Conservation (phyloP, 441 rosid species). For the Viola pubescens region DNA sequence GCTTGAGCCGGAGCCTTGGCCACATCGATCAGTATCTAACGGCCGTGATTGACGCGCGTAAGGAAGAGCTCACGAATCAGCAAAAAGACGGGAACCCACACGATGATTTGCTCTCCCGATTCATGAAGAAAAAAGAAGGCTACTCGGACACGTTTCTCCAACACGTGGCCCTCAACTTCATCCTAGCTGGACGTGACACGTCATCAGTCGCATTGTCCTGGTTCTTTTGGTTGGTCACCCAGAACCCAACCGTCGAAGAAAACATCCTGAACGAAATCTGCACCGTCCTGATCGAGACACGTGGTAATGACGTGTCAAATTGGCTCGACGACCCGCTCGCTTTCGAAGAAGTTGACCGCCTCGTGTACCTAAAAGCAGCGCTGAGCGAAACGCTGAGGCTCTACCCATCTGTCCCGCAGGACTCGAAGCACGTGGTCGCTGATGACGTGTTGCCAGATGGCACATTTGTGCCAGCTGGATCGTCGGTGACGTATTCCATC, state of each 20-base stretch:
- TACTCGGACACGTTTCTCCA: conserved; percentile 70
- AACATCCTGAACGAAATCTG: conserved; percentile 59
- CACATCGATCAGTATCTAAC: conserved; percentile 66
- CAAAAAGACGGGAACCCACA: conserved; percentile 40
- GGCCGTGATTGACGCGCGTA: conserved; percentile 59
- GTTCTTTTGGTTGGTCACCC: conserved; percentile 77
- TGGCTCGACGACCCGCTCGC: conserved; percentile 68
- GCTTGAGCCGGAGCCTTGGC: conserved; percentile 61
- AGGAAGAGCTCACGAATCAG: conserved; percentile 51
- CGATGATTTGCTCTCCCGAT: conserved; percentile 78
- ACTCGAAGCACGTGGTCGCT: conserved; percentile 72
- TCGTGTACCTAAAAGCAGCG: conserved; percentile 79
- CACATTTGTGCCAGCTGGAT: conserved; percentile 86
- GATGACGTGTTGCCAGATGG: conserved; percentile 92
- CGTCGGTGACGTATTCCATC: conserved; percentile 87
- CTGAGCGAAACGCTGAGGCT: conserved; percentile 78
- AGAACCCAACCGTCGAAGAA: conserved; percentile 58
- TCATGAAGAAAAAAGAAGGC: conserved; percentile 80
- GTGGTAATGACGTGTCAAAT: conserved; percentile 44
- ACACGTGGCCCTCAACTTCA: conserved; percentile 90
- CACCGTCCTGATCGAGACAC: conserved; percentile 53
- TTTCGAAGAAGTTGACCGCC: conserved; percentile 67
- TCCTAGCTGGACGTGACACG: conserved; percentile 97
- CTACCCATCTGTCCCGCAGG: conserved; percentile 92
- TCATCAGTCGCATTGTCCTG: conserved; percentile 85